These are phyloP conservation scores for Coemansia brasiliensis DNA, from an alignment of 192 early-diverging fungal species.

Conservation along the genomic window DNA sequence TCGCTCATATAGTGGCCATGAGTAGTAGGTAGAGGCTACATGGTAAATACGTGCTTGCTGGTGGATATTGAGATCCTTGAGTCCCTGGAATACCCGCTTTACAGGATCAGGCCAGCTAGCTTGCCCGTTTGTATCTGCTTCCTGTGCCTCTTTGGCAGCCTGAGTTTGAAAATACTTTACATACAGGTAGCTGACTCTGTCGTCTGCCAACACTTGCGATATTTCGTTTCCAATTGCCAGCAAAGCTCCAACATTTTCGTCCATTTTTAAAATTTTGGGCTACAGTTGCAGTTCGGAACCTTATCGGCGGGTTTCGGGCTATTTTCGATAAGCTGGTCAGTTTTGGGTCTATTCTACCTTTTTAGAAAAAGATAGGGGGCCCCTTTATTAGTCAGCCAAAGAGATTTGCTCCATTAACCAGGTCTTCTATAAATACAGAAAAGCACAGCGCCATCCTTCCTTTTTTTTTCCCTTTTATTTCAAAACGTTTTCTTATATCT, in stretches of 20 bases:
- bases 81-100: constrained; percentile 11
- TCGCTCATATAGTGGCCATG: constrained; percentile 71
- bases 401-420: too few species aligned
- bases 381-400: too few species aligned
- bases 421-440: not conserved
- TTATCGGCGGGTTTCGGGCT: not conserved
- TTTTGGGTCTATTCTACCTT: too few species aligned
- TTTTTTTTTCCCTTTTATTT: not conserved
- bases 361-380: too few species aligned
- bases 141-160: not conserved
- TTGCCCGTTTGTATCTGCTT: not conserved
- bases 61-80: constrained; percentile 11
- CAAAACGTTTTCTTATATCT: not conserved
- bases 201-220: constrained; percentile 13
- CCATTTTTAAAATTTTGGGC: not conserved
- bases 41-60: constrained; percentile 61
- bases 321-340: not conserved
- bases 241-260: not conserved
- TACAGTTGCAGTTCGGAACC: not conserved
- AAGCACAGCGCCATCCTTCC: not conserved
- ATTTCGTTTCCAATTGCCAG: constrained; percentile 21
- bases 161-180: constrained; percentile 11
- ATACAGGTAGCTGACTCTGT: constrained; percentile 17
- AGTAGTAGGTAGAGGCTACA: constrained; percentile 77
- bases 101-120: constrained; percentile 11